These are phyloP conservation scores for Heliosperma pusillum DNA, from an alignment of 148 eudicot species.

Conservation along the genomic window DNA sequence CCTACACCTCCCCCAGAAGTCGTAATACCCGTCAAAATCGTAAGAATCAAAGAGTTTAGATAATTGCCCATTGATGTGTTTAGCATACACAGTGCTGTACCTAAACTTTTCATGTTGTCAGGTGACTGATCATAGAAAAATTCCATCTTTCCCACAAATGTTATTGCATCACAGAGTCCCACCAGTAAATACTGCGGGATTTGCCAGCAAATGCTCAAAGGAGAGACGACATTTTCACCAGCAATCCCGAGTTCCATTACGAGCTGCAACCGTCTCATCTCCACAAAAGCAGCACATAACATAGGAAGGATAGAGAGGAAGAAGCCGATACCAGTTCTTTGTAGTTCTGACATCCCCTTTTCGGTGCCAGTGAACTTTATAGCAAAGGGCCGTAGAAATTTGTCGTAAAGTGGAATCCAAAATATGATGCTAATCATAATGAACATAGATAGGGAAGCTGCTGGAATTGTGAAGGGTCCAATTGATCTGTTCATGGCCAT, in stretches of 20 bases:
- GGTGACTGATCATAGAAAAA: too few relatives aligned
- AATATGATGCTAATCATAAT: background rate
- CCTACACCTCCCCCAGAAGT: background rate
- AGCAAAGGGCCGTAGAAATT: background rate
- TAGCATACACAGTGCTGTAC: background rate
- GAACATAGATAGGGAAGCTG: background rate
- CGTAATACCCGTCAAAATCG: background rate
- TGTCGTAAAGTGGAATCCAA: background rate
- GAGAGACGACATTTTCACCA: background rate
- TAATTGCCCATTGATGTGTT: background rate
- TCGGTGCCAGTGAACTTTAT: background rate
- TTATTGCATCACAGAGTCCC: too few relatives aligned
- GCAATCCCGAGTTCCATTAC: background rate
- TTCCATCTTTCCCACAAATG: too few relatives aligned
- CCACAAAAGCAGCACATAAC: background rate
- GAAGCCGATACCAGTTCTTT: background rate
- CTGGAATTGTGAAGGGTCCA: background rate
- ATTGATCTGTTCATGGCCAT: background rate
- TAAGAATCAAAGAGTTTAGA: background rate
- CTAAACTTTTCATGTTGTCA: too few relatives aligned
- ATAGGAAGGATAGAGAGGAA: background rate
- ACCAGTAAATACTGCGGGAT: background rate
- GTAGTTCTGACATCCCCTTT: background rate
- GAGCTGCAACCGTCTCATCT: background rate
- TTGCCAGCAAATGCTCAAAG: background rate